These are phyloP conservation scores for Bacidia gigantensis DNA, from an alignment of 495 filamentous ascomycete species.

Conservation along the genomic window DNA sequence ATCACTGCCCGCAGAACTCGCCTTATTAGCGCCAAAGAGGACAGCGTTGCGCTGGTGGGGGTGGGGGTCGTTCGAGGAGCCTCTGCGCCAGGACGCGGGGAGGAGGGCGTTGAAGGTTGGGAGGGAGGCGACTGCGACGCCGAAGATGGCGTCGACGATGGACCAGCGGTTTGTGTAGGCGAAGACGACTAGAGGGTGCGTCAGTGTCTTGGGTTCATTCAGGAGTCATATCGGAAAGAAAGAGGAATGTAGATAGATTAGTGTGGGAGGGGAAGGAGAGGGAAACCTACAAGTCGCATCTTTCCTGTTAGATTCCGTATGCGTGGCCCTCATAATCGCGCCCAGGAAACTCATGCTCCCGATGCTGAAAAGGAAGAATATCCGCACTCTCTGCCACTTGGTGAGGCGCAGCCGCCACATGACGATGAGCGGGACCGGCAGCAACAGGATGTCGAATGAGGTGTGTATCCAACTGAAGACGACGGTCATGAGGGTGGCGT, in stretches of 20 bases:
- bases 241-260: not conserved
- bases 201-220: too few relatives aligned
- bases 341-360: constrained; percentile 14
- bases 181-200: too few relatives aligned
- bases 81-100: not conserved
- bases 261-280: not conserved
- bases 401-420: constrained; percentile 15
- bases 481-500: not conserved
- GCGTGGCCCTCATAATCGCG: constrained; percentile 8
- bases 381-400: constrained; percentile 7
- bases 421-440: constrained; percentile 16
- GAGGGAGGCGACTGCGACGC: constrained; percentile 13
- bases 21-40: too few relatives aligned
- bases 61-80: too few relatives aligned
- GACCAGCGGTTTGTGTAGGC: constrained; percentile 7
- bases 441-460: constrained; percentile 15
- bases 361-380: constrained; percentile 14
- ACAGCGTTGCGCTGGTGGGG: too few relatives aligned
- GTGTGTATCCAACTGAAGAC: constrained; percentile 14
- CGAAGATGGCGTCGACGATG: constrained; percentile 15
- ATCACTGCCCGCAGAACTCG: too few relatives aligned
- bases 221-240: too few relatives aligned
- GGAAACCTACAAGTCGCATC: not conserved
- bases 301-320: not conserved
- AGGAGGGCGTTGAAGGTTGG: constrained; percentile 12